Percentiles rank a stretch among this genome's conserved stretches.
These are phyloP conservation scores for Xerophyta viscosa DNA, from an alignment of 106 monocot species.

Conservation along the genomic window DNA sequence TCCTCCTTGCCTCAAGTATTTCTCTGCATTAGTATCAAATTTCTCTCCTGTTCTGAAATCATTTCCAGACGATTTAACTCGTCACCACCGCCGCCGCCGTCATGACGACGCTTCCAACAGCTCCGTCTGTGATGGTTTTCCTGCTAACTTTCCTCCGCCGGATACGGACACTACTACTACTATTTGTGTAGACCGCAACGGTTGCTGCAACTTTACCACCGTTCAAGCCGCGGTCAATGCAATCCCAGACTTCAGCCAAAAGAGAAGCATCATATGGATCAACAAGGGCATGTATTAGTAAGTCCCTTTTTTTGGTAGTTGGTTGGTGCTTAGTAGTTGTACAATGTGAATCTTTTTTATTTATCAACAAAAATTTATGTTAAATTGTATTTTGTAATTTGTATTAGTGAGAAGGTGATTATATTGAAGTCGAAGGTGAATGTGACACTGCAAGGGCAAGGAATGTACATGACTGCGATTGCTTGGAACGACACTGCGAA, in stretches of 20 bases:
- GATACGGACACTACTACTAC: conserved; percentile 27
- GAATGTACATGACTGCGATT: conserved; percentile 51
- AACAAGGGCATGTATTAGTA: conserved; percentile 86
- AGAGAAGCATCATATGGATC: conserved; percentile 81
- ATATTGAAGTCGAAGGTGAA: conserved; percentile 55
- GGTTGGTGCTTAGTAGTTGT: no score
- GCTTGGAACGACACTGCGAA: conserved; percentile 91
- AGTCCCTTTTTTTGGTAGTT: no score
- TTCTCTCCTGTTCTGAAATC: background rate
- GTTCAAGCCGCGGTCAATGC: conserved; percentile 71
- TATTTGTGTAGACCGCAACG: conserved; percentile 75
- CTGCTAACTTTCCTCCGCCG: conserved; percentile 40
- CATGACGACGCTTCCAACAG: background rate
- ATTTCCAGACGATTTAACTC: background rate
- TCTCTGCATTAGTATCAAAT: background rate
- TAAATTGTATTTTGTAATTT: no score
- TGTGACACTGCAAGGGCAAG: conserved; percentile 90
- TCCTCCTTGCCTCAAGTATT: background rate
- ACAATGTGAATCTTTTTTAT: no score
- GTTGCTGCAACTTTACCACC: conserved; percentile 83
- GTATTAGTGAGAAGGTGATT: conserved; percentile 63
- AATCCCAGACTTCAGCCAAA: conserved; percentile 24
- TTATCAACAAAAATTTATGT: no score
- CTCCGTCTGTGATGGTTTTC: conserved; percentile 52
- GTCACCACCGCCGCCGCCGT: conserved; percentile 7